These are phyloP conservation scores for Hypomyces perniciosus DNA, from an alignment of 2,329 filamentous ascomycete species.

Conservation along the genomic window DNA sequence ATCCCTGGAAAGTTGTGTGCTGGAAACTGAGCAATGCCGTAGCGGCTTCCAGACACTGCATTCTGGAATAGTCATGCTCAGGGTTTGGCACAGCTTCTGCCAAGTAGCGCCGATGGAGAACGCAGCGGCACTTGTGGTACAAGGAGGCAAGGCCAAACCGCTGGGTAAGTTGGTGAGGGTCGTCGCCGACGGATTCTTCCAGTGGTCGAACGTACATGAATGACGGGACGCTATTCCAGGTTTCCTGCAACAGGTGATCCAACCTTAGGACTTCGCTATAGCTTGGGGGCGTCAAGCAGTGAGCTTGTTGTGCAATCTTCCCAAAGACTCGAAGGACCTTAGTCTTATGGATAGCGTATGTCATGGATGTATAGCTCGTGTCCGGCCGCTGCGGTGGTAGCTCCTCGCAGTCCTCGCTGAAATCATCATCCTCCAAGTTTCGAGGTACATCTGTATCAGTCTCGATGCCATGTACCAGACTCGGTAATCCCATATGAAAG, in stretches of 20 bases:
- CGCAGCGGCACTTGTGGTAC: constrained; percentile 50
- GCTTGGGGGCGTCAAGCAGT: constrained; percentile 40
- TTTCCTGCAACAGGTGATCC: constrained; percentile 39
- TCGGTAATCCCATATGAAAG: constrained; percentile 62
- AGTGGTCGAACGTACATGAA: constrained; percentile 45
- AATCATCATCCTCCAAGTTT: constrained; percentile 62
- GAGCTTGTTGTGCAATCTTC: constrained; percentile 44
- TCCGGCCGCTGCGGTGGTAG: constrained; percentile 52
- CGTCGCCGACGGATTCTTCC: constrained; percentile 44
- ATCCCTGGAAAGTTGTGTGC: constrained; percentile 40
- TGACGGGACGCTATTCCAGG: constrained; percentile 39
- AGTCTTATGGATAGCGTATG: constrained; percentile 49
- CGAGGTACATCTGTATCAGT: constrained; percentile 55
- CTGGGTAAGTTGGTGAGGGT: constrained; percentile 43
- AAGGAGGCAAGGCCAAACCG: constrained; percentile 47
- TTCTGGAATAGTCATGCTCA: constrained; percentile 48
- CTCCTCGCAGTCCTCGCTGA: constrained; percentile 47
- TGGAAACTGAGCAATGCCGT: constrained; percentile 44
- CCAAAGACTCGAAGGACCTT: constrained; percentile 42
- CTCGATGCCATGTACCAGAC: constrained; percentile 58
- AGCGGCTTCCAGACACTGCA: constrained; percentile 45
- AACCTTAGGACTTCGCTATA: constrained; percentile 46
- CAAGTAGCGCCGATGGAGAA: constrained; percentile 50
- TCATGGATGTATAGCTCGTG: constrained; percentile 54
- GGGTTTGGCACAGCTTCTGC: constrained; percentile 33